Conservation (phyloP, 805 yeast species). For the Dipodascus albidus region DNA sequence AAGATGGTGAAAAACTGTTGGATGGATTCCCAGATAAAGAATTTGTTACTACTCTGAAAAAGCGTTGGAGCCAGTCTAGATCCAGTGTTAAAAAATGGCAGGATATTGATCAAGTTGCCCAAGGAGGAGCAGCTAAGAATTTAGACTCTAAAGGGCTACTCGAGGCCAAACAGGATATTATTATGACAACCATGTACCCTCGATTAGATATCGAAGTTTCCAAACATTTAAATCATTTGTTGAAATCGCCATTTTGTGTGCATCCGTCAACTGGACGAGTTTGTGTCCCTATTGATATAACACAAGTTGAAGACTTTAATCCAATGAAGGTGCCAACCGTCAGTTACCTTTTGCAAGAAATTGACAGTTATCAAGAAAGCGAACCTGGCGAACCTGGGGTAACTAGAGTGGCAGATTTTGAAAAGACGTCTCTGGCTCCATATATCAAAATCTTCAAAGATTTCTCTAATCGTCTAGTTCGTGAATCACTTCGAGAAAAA, state of each 20-base stretch:
- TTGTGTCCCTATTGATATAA: slow-evolving; percentile 62
- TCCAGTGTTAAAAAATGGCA: slow-evolving; percentile 65
- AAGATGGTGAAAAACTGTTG: slow-evolving; percentile 44
- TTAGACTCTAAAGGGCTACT: slow-evolving; percentile 37
- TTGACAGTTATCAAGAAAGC: slow-evolving; percentile 30
- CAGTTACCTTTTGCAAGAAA: slow-evolving; percentile 48
- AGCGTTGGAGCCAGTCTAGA: slow-evolving; percentile 48
- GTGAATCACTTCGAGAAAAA: background rate
- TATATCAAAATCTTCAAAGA: slow-evolving; percentile 53
- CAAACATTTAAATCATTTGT: slow-evolving; percentile 75
- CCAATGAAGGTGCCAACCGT: slow-evolving; percentile 76
- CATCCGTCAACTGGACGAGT: slow-evolving; percentile 94
- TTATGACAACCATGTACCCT: slow-evolving; percentile 76
- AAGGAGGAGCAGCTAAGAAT: slow-evolving; percentile 25
- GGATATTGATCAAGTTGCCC: slow-evolving; percentile 42
- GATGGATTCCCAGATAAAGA: slow-evolving; percentile 50
- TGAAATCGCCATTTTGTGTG: slow-evolving; percentile 93
- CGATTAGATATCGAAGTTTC: slow-evolving; percentile 90
- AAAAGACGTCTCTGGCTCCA: slow-evolving; percentile 58
- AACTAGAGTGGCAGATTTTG: slow-evolving; percentile 33
- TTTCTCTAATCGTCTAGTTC: background rate
- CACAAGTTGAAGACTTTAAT: slow-evolving; percentile 41
- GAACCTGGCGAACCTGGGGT: slow-evolving; percentile 15
- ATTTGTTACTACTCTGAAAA: slow-evolving; percentile 33
- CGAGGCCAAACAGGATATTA: slow-evolving; percentile 73